Evolutionary conservation across 768 basidiomycete genomes (phyloP).

Genomic region (Russula olivacea): DNA sequence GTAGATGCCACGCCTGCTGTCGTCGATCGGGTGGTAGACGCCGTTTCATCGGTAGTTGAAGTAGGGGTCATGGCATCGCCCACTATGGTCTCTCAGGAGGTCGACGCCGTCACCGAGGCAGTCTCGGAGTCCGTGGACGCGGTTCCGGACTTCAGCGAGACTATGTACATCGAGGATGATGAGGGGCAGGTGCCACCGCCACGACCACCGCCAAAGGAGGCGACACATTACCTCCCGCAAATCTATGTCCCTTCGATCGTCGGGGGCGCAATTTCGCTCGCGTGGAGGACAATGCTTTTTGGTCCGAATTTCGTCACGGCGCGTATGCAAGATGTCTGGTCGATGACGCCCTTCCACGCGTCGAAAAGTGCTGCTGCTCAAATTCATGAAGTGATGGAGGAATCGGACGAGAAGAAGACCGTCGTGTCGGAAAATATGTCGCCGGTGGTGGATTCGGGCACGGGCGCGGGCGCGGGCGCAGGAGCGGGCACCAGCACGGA

Average conservation of each 20-base stretch:
- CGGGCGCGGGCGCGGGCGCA: constrained; percentile 14
- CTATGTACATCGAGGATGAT: constrained; percentile 18
- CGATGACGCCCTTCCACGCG: constrained; percentile 27
- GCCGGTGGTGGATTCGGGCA: constrained; percentile 6
- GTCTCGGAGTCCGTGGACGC: constrained; percentile 22
- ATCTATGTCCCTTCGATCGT: constrained; percentile 30
- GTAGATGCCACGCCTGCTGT: constrained; percentile 50
- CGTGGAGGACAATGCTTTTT: constrained; percentile 32
- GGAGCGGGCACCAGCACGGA: constrained; percentile 26
- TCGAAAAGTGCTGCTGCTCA: constrained; percentile 7
- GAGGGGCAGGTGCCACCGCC: neutral
- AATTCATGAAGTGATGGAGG: constrained; percentile 15
- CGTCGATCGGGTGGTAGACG: constrained; percentile 43
- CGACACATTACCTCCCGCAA: constrained; percentile 7
- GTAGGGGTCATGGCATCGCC: constrained; percentile 31
- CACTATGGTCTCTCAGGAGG: constrained; percentile 27
- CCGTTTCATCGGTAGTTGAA: constrained; percentile 35
- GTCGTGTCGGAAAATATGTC: constrained; percentile 20
- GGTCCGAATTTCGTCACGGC: constrained; percentile 32
- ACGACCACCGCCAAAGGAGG: constrained; percentile 23
- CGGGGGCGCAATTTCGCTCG: constrained; percentile 29
- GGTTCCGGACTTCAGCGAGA: constrained; percentile 21
- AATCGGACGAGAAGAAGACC: constrained; percentile 14
- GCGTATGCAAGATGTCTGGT: constrained; percentile 33
- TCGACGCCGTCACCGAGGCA: constrained; percentile 15